phyloP scores from a whole-genome alignment of 305 asterid species.

The Rubia occidens region DNA sequence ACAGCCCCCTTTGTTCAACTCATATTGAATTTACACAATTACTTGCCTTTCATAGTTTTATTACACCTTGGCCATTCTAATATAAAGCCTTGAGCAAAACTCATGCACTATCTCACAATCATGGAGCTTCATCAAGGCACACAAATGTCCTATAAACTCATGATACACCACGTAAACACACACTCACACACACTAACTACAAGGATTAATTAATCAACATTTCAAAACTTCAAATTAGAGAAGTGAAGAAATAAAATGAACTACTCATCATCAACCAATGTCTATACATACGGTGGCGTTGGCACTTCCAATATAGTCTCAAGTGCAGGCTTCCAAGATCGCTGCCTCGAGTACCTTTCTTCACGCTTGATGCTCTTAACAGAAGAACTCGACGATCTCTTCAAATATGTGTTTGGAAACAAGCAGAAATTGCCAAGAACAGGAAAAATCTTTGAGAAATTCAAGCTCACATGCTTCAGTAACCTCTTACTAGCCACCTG shows the following conservation, averaged over 20 bases:
- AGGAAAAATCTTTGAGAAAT: slow-evolving; percentile 48
- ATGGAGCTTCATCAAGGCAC: neutral
- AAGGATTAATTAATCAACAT: neutral
- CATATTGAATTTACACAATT: neutral
- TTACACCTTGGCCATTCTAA: neutral
- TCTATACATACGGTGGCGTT: slow-evolving; percentile 30
- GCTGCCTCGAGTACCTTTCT: slow-evolving; percentile 38
- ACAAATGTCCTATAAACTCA: slow-evolving; percentile 3
- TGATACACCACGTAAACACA: slow-evolving; percentile 12
- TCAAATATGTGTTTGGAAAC: slow-evolving; percentile 27
- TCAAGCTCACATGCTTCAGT: slow-evolving; percentile 27
- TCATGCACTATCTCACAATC: neutral
- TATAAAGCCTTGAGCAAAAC: too few species aligned
- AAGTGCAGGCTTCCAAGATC: slow-evolving; percentile 69
- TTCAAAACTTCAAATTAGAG: neutral
- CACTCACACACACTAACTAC: slow-evolving; percentile 2
- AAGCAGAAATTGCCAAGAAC: slow-evolving; percentile 40
- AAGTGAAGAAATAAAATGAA: neutral
- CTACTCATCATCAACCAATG: neutral
- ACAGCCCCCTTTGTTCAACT: too few species aligned
- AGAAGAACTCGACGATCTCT: slow-evolving; percentile 10
- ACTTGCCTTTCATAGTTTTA: neutral
- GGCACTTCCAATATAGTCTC: slow-evolving; percentile 63
- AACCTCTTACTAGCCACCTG: slow-evolving; percentile 29
- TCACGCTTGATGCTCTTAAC: slow-evolving; percentile 6